Evolutionary conservation across 129 eudicot genomes (phyloP), one percentile per base, ranked within the genome.

Genomic region (Lactuca saligna): DNA sequence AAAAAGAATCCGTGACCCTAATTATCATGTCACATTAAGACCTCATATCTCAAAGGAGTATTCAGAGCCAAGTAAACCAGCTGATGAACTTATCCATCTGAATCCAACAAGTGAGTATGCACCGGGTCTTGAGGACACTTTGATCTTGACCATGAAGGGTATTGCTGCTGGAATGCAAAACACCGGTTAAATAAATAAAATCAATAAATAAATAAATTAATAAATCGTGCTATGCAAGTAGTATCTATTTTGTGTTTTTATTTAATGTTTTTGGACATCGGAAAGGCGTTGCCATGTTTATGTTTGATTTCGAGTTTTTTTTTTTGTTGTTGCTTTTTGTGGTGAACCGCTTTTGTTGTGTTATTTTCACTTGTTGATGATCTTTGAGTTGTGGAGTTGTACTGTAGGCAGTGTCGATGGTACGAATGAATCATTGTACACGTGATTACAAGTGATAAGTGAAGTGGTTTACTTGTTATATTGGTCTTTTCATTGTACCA

Each of bases 81-180:
- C 93, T n/a, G 87, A 91, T 34, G 97, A 87, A 59, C 92, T 89
- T 5, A 86, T 94, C 70, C 83, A 82, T 71, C 61, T 94, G 66
- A 94, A 89, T 69, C 97, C 97, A 8, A 81, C 90, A 4, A 94
- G 99, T 35, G 99, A 94, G 73, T 94, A 94, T 39, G 99, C 99
- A 10, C 99, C 99, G 6, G 99, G 99, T 15, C 70, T 94, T 74
- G 99, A 94, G 80, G 99, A 94, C 81, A 94, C 98, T 1, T 91
- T 92, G 76, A 92, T 92, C 76, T 59, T 92, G 86, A 86, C 98
- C 81, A 92, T 94, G 99, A 94, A 94, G 87, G 99, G 99, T 34
- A 85, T 94, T 85, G 99, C 99, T 61, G 99, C 99, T 14, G 99
- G 99, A 17, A 75, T 94, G 91, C 99, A 94, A 82, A 94, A 94